A percentile compares a stretch with the other conserved stretches of the same genome.
Evolutionary conservation across 306 rosid genomes (phyloP).

Genomic region (Herpetospermum pedunculosum): DNA sequence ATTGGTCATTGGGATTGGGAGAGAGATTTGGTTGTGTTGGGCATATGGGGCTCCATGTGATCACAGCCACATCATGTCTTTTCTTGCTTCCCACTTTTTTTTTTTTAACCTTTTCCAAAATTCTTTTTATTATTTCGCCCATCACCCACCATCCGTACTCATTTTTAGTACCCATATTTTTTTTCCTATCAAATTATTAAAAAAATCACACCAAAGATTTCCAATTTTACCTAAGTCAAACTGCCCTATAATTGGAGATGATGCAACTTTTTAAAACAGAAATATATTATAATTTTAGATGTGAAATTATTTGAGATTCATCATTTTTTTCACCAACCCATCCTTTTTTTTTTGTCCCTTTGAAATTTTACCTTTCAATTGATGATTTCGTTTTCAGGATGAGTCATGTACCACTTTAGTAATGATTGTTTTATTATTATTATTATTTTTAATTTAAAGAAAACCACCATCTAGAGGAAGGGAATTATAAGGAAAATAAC

Average conservation of each 20-base stretch:
- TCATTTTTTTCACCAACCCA: not conserved
- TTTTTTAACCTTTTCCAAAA: too few species aligned
- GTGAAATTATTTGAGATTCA: not conserved
- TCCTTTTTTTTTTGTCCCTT: not conserved
- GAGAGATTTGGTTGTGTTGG: conserved; percentile 55
- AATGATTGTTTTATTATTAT: not conserved
- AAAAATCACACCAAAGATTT: not conserved
- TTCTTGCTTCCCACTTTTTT: conserved; percentile 7
- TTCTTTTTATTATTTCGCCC: not conserved
- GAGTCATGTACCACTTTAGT: not conserved
- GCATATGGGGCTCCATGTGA: conserved; percentile 86
- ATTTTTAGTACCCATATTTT: not conserved
- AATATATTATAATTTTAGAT: not conserved
- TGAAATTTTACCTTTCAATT: not conserved
- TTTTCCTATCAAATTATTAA: not conserved
- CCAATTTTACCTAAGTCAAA: not conserved
- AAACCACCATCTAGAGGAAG: not conserved
- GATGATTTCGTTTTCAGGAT: not conserved
- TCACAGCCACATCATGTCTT: conserved; percentile 32
- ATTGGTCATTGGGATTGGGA: conserved; percentile 59
- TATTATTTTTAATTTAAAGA: too few species aligned
- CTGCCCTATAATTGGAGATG: not conserved
- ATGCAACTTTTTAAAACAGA: not conserved
- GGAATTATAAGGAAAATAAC: not conserved
- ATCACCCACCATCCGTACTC: conserved; percentile 7